Percentiles rank a stretch among this genome's conserved stretches.
Conservation (phyloP, 257 asterid species). For the Anisodus tanguticus region DNA sequence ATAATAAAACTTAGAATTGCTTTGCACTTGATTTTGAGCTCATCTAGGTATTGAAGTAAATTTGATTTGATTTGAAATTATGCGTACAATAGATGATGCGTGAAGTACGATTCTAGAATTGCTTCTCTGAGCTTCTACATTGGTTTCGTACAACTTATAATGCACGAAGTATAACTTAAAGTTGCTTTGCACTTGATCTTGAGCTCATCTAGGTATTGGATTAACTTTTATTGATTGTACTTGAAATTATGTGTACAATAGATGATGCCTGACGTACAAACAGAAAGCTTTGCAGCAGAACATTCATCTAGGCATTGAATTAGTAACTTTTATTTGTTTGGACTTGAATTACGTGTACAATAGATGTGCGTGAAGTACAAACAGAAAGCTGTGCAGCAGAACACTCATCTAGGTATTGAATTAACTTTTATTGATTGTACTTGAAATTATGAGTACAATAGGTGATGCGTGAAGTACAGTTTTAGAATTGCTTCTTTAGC, state of each 20-base stretch:
- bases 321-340: background rate
- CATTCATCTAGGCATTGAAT: constrained; percentile 54
- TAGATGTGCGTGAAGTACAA: constrained; percentile 15
- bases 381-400: constrained; percentile 86
- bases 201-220: background rate
- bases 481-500: background rate
- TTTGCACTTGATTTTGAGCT: background rate
- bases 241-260: constrained; percentile 11
- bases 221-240: background rate
- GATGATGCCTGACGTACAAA: constrained; percentile 28
- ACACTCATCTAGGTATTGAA: too few species aligned
- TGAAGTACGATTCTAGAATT: background rate
- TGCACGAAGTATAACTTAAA: too few species aligned
- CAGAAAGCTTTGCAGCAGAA: constrained; percentile 87
- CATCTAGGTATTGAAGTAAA: constrained; percentile 46
- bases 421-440: background rate
- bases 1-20: too few species aligned
- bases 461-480: constrained; percentile 25
- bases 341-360: background rate
- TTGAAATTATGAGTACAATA: constrained; percentile 11
- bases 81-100: constrained; percentile 19
- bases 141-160: background rate
- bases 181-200: too few species aligned
- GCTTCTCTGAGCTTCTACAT: background rate
- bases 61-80: background rate